These are phyloP conservation scores for Trametes punicea DNA, from an alignment of 768 basidiomycete species.

Conservation along the genomic window DNA sequence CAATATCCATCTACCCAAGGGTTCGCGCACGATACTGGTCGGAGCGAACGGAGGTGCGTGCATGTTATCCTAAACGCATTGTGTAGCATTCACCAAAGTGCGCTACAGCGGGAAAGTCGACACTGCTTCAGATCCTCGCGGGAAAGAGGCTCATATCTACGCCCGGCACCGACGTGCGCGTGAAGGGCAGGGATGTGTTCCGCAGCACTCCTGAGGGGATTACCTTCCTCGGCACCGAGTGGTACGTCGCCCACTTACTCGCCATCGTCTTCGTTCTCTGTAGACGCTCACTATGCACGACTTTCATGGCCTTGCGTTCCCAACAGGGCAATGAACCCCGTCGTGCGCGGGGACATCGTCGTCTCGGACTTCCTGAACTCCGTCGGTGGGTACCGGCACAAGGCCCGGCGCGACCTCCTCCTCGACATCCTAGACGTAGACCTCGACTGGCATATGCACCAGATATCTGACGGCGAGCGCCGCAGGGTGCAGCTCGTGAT, in stretches of 20 bases:
- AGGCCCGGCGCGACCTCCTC: constrained; percentile 78
- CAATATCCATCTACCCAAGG: constrained; percentile 61
- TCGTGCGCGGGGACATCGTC: constrained; percentile 87
- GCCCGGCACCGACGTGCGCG: constrained; percentile 52
- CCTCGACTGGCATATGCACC: constrained; percentile 93
- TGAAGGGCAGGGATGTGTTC: constrained; percentile 87
- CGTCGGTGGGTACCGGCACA: constrained; percentile 93
- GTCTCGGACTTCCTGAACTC: constrained; percentile 96
- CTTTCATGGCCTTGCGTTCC: neutral
- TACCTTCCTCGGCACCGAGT: constrained; percentile 91
- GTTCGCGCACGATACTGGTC: constrained; percentile 80
- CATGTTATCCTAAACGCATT: neutral
- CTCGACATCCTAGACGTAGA: constrained; percentile 94
- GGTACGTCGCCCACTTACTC: constrained; percentile 46
- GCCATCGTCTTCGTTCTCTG: neutral
- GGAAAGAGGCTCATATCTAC: constrained; percentile 77
- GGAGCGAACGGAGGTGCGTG: constrained; percentile 90
- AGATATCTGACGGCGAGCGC: constrained; percentile 95
- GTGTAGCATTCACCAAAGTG: neutral
- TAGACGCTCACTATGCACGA: neutral
- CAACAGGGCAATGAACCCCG: constrained; percentile 91
- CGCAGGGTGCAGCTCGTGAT: constrained; percentile 91
- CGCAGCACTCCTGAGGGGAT: constrained; percentile 79
- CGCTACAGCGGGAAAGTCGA: constrained; percentile 84
- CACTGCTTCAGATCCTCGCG: constrained; percentile 88